Conservation (phyloP, 352 stramenopile genomes). For the Pythium oligandrum region DNA sequence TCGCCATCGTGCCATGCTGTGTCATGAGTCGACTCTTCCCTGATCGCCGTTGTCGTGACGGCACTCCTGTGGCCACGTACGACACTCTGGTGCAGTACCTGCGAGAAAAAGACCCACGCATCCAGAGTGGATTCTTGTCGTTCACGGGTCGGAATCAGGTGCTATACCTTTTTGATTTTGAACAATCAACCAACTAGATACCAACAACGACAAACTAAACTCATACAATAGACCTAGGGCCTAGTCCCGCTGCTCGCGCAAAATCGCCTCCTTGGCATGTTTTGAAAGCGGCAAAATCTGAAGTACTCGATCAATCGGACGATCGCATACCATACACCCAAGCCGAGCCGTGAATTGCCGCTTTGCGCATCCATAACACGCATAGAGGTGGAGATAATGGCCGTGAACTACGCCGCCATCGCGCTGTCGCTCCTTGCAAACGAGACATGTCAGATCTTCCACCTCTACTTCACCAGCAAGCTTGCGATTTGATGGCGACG, state of each 20-base stretch:
- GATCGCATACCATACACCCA: constrained; percentile 70
- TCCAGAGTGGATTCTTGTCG: constrained; percentile 60
- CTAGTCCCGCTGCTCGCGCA: constrained; percentile 8
- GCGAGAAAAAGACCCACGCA: constrained; percentile 63
- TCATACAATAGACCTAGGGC: not conserved
- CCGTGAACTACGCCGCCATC: constrained; percentile 69
- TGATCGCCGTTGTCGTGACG: constrained; percentile 45
- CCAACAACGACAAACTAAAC: not conserved
- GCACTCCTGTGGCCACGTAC: constrained; percentile 71
- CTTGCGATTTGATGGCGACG: constrained; percentile 1
- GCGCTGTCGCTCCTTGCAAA: constrained; percentile 54
- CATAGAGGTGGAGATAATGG: constrained; percentile 80
- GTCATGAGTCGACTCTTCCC: constrained; percentile 94
- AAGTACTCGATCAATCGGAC: constrained; percentile 74
- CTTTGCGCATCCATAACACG: constrained; percentile 77
- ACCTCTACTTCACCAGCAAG: constrained; percentile 17
- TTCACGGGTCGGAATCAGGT: constrained; percentile 85
- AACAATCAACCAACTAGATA: not conserved
- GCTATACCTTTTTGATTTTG: constrained; percentile 71
- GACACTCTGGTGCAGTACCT: constrained; percentile 81
- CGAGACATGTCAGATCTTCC: constrained; percentile 64
- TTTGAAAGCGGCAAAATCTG: constrained; percentile 66
- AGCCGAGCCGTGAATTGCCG: constrained; percentile 39
- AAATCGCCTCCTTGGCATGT: constrained; percentile 37
- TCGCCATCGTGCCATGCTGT: constrained; percentile 95